Base-by-base conservation (phyloP, 148 eudicot species). In the Arctostaphylos glauca region DNA sequence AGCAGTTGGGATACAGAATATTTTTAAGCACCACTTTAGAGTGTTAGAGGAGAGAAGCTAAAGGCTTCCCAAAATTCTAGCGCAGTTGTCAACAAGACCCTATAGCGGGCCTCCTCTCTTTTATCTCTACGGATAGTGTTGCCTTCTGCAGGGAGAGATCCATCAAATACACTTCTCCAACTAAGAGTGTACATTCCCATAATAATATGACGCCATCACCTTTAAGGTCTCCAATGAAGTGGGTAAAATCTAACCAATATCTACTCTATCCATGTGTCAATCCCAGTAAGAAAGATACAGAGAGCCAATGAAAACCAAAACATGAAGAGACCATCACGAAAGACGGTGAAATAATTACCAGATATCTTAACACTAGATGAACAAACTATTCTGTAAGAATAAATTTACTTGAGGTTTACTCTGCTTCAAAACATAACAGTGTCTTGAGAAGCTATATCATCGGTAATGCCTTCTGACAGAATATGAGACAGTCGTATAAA, bases 61-160 rank as follows among this genome's bases (percentile, higher is more conserved):
- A 89, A 87, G 86, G 90, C 87, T 81, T 88, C 84, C 14, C 87
- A 86, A 54, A 86, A 54, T 90, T 91, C 77, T 82, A 87, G n/a
- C n/a, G n/a, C n/a, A n/a, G 43, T 74, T 92, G 47, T 90, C 77
- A 18, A 92, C 94, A 1, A 9, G 94, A 92, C 23, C 90, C 92
- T 2, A 86, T 92, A 5, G 82, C 87, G 0, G 91, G 94, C n/a
- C 79, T 78, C 48, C 85, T 92, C 68, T 31, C 38, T 31, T 92
- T 92, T 58, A 81, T 92, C 62, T 87, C 94, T 5, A 84, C 89
- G 0, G 83, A 90, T 8, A 89, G 81, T 56, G 64, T 92, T 21
- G 87, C 89, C 4, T 92, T 90, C 55, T 88, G 89, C 80, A 92
- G 91, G 54, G 88, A 90, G 46, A 82, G 78, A 76, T 71, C 91